Evolutionary conservation across 805 yeast genomes (phyloP).

Genomic region (Nakazawaea ambrosiae): DNA sequence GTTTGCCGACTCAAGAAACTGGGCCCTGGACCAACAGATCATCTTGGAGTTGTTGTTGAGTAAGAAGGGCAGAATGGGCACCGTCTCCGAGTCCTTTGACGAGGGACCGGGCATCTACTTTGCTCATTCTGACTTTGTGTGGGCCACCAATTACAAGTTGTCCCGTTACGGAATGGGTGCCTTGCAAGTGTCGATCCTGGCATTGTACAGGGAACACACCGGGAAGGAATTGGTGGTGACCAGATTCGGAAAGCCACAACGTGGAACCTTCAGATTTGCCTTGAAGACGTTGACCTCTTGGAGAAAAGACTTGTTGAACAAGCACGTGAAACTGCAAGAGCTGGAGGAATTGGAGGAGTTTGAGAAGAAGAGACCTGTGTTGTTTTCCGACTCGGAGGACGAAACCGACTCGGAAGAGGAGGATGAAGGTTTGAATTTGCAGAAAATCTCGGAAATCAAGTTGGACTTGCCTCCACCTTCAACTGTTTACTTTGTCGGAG

Average conservation of each 20-base stretch:
- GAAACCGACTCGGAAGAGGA: conserved; percentile 22
- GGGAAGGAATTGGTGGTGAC: conserved; percentile 75
- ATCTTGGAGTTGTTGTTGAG: conserved; percentile 74
- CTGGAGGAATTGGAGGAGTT: conserved; percentile 12
- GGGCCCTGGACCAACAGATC: conserved; percentile 92
- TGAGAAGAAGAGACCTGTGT: conserved; percentile 19
- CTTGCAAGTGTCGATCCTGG: conserved; percentile 79
- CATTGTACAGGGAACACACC: conserved; percentile 77
- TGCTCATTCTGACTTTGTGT: conserved; percentile 87
- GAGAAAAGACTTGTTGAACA: conserved; percentile 74
- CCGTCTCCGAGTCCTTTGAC: conserved; percentile 58
- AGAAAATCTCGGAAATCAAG: conserved; percentile 34
- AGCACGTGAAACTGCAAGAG: conserved; percentile 51
- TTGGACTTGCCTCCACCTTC: conserved; percentile 74
- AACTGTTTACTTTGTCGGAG: conserved; percentile 85
- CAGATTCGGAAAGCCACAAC: conserved; percentile 85
- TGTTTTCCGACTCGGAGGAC: conserved; percentile 24
- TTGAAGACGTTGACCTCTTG: conserved; percentile 68
- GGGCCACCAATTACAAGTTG: conserved; percentile 84
- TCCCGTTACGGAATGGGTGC: conserved; percentile 95
- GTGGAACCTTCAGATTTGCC: conserved; percentile 80
- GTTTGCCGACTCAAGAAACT: conserved; percentile 86
- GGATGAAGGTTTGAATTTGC: conserved; percentile 39
- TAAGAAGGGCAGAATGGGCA: conserved; percentile 79
- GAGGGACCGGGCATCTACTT: conserved; percentile 81